Base-by-base conservation (phyloP, 2,329 filamentous ascomycete species). In the Neonectria sp. region DNA sequence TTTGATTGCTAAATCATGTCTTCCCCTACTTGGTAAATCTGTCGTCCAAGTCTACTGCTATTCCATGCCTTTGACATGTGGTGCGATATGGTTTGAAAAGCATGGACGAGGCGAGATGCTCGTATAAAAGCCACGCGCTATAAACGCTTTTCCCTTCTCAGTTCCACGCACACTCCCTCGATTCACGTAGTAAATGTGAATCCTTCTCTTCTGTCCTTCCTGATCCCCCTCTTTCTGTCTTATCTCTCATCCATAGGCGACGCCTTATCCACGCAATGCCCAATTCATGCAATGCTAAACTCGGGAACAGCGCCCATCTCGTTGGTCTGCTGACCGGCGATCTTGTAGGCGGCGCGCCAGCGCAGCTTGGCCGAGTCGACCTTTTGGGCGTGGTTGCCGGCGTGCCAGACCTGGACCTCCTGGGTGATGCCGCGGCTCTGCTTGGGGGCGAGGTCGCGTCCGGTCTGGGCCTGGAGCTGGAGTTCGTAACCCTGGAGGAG, bases 221-320 rank as follows among this genome's bases (percentile, higher is more conserved):
- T 17, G 27, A 8, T 13, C 46, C 25, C 33, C 37, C 21, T 61
- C 37, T 9, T 24, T 29, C 49, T 21, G 12, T 24, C 46, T 40
- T n/a, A 25, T 43, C 15, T 40, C 24, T 3, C 48, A 21, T 46
- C 45, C 33, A 25, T 49, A 31, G 49, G 21, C 61, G 43, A 45
- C 37, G 45, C 48, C 48, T 51, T 56, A 64, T 60, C 40, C 43
- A 12, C n/a, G 29, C 21, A 31, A 53, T 58, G 52, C 43, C 53
- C 49, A 46, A n/a, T 60, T 74, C 68, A 96, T 74, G 90, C 89
- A 76, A 98, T 88, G 48, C 91, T 91, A 76, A 98, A 89, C 69
- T 93, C 90, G 12, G 92, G 85, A 73, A 98, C 91, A 82, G 95
- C 93, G 6, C 95, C 95, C 84, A 92, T 94, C 82, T 98, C 94